Conservation (phyloP, 2,329 filamentous ascomycete species). For the Alternaria alternata region DNA sequence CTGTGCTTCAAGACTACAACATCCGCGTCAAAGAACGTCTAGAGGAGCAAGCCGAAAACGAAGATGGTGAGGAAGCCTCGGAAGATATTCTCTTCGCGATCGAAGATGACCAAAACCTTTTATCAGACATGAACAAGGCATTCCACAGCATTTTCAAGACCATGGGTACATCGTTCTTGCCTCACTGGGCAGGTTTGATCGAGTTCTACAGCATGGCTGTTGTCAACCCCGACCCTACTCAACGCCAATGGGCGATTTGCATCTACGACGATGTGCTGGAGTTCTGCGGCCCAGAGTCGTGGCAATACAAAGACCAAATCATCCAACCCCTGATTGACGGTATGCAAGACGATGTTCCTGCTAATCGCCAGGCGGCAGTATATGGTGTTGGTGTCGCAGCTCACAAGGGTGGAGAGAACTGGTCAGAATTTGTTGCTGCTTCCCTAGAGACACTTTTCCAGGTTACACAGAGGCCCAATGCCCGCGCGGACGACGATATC, state of each 20-base stretch:
- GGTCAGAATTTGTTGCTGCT: conserved; percentile 85
- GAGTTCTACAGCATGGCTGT: conserved; percentile 87
- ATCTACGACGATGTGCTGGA: conserved; percentile 98
- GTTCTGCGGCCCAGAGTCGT: conserved; percentile 90
- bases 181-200: conserved; percentile 85
- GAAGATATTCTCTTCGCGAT: conserved; percentile 90
- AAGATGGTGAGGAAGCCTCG: conserved; percentile 88
- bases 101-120: conserved; percentile 93
- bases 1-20: conserved; percentile 91
- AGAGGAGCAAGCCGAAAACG: conserved; percentile 84
- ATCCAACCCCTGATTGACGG: conserved; percentile 86
- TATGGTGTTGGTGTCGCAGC: conserved; percentile 97
- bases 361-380: conserved; percentile 93
- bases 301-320: conserved; percentile 85
- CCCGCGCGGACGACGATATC: conserved; percentile 89
- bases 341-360: conserved; percentile 83
- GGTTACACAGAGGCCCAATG: conserved; percentile 79
- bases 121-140: conserved; percentile 99
- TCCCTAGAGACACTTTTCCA: conserved; percentile 85
- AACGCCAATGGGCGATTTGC: conserved; percentile 98
- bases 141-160: conserved; percentile 99
- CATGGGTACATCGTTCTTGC: conserved; percentile 84
- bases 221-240: conserved; percentile 80
- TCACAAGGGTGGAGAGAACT: conserved; percentile 85
- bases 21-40: conserved; percentile 80